These are phyloP conservation scores for Hymenochaete sp. DNA, from an alignment of 1,284 basidiomycete genomes.

Conservation along the genomic window DNA sequence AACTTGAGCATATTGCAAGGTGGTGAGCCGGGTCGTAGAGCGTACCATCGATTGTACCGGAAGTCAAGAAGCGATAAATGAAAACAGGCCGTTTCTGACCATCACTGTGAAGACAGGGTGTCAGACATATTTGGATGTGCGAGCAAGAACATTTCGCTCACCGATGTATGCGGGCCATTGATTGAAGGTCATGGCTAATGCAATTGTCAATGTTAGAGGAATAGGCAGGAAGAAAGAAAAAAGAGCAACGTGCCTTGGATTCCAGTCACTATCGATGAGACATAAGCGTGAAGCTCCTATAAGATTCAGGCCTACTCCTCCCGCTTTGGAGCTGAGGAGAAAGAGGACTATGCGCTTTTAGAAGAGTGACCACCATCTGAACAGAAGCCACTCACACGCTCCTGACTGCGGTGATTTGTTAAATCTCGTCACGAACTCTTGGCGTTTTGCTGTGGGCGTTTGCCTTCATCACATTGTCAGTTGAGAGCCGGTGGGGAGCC, in stretches of 20 bases:
- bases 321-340: constrained; percentile 90
- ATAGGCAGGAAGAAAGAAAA: constrained; percentile 3
- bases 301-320: constrained; percentile 91
- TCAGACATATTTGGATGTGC: neutral
- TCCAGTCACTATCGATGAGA: constrained; percentile 92
- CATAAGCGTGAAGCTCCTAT: constrained; percentile 84
- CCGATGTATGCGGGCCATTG: constrained; percentile 97
- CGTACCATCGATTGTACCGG: constrained; percentile 69
- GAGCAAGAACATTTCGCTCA: constrained; percentile 28
- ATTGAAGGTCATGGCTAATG: constrained; percentile 80
- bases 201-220: neutral
- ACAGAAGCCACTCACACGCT: constrained; percentile 42
- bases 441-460: constrained; percentile 72
- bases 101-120: constrained; percentile 47
- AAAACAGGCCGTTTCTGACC: constrained; percentile 90
- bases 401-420: constrained; percentile 65
- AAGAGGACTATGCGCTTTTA: constrained; percentile 66
- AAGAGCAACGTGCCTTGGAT: constrained; percentile 57
- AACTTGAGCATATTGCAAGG: neutral
- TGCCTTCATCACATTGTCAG: constrained; percentile 37
- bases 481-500: neutral
- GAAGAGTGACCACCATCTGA: neutral
- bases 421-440: constrained; percentile 76
- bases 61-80: constrained; percentile 88
- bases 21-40: no score